Conservation (phyloP, 768 basidiomycete species). For the Hebeloma cylindrosporum region DNA sequence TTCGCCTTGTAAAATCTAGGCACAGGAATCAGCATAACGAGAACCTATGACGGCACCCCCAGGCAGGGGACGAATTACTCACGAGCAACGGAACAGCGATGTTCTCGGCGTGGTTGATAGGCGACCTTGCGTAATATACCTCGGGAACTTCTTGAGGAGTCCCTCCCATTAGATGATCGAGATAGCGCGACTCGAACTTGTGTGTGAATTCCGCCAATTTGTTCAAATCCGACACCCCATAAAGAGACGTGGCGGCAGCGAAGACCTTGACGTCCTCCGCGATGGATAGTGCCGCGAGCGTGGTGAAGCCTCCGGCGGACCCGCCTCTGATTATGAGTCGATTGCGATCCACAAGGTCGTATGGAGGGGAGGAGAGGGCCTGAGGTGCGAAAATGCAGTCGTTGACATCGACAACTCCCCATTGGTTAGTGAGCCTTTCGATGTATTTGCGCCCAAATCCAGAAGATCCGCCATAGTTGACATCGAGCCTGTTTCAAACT, state of each 20-base stretch:
- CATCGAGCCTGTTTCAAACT: conserved; percentile 52
- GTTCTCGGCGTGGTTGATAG: conserved; percentile 58
- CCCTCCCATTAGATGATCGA: conserved; percentile 63
- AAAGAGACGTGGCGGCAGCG: conserved; percentile 64
- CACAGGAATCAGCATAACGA: background rate
- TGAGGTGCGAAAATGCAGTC: conserved; percentile 63
- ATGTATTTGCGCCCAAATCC: conserved; percentile 73
- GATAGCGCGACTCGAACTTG: conserved; percentile 66
- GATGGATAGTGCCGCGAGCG: conserved; percentile 47
- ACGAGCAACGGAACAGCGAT: conserved; percentile 68
- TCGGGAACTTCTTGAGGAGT: conserved; percentile 54
- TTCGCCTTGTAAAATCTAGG: conserved; percentile 68
- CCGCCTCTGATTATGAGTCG: conserved; percentile 71
- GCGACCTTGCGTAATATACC: conserved; percentile 59
- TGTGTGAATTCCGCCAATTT: conserved; percentile 62
- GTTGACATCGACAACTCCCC: conserved; percentile 74
- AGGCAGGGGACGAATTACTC: conserved; percentile 21
- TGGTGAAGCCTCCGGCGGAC: conserved; percentile 74
- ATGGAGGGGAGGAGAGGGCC: conserved; percentile 42
- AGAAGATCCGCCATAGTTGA: conserved; percentile 76
- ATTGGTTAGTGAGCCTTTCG: conserved; percentile 57
- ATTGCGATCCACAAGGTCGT: conserved; percentile 59
- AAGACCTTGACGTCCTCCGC: conserved; percentile 47
- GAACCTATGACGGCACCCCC: background rate
- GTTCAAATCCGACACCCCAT: conserved; percentile 65